Base-by-base conservation (phyloP, 805 yeast species). In the Ogataea trehaloabstinens region DNA sequence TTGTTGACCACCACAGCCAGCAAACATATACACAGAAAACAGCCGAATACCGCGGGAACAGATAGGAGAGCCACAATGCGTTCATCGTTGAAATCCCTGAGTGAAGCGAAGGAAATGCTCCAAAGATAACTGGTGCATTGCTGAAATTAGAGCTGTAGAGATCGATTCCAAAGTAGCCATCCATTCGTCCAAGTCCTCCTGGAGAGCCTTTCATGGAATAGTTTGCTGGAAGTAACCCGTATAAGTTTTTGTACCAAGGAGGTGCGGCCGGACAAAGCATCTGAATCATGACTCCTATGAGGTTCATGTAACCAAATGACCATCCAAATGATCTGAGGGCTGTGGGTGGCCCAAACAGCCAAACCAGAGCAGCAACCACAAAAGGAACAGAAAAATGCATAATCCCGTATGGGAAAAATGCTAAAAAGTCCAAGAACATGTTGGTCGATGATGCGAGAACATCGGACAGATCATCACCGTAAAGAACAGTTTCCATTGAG, bases 1-100 rank as follows among this genome's bases (percentile, higher is more conserved):
- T 90, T n/a, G 97, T 91, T 25, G 93, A 76, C 97, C 97, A 90
- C 97, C 97, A 90, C 50, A 90, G 73, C 95, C 95, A 87, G 49
- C 80, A 67, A n/a, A 87, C 91, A 60, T 90, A 91, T 17, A 69
- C 64, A 57, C 82, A 70, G 68, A 87, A 84, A 5, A 81, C 46
- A 4, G 82, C 75, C 1, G 77, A 71, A 42, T 68, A 70, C 31
- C 64, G 69, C 12, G 97, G 97, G 61, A 89, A 89, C 38, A 88
- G 67, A 68, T 87, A 86, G 31, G 82, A 70, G 53, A 90, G 68
- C 62, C 90, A 90, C 44, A 89, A 68, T 2, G 88, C 95, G 60
- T 87, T 95, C 87, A 89, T 85, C 4, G 89, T 84, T 5, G 96
- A 89, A 58, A 88, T 84, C 18, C 91, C 98, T 8, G 95, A 82